phyloP scores from a whole-genome alignment of 2,329 filamentous ascomycete species.

The Metarhizium anisopliae region DNA sequence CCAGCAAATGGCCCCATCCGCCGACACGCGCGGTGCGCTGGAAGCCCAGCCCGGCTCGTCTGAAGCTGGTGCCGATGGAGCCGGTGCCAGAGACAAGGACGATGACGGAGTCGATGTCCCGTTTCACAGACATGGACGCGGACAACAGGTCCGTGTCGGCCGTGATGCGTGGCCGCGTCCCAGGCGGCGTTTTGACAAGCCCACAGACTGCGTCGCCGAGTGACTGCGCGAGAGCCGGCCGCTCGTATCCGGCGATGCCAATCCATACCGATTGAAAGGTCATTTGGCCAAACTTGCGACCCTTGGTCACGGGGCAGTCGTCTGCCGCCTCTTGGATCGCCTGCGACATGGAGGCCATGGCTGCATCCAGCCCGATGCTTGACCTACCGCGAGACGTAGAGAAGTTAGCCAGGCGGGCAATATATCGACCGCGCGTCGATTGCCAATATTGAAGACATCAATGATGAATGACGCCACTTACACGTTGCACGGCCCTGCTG shows the following conservation, averaged over 20 bases:
- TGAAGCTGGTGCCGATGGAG: slow-evolving; percentile 31
- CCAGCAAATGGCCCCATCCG: slow-evolving; percentile 34
- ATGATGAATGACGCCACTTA: slow-evolving; percentile 12
- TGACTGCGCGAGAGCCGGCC: slow-evolving; percentile 17
- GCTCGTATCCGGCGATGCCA: slow-evolving; percentile 30
- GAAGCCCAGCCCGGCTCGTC: slow-evolving; percentile 11
- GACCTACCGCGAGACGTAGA: no score
- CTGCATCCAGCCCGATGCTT: no score
- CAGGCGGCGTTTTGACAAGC: slow-evolving; percentile 17
- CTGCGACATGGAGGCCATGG: no score
- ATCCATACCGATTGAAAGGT: slow-evolving; percentile 25
- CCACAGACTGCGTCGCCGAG: slow-evolving; percentile 18
- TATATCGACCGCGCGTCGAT: no score
- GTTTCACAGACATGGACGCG: slow-evolving; percentile 12
- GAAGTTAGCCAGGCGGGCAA: no score
- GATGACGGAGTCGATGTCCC: slow-evolving; percentile 15
- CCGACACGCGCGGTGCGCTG: slow-evolving; percentile 25
- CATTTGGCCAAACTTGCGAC: slow-evolving; percentile 3
- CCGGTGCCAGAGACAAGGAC: slow-evolving; percentile 34
- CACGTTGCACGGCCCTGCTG: slow-evolving; percentile 25
- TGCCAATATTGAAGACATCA: no score
- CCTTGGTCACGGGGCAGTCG: slow-evolving; percentile 4
- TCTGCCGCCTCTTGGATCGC: no score
- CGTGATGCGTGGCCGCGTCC: slow-evolving; percentile 19
- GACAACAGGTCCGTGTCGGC: slow-evolving; percentile 31